phyloP scores from a whole-genome alignment of 176 grass and related monocot species.

The Ampelocalamus luodianensis region DNA sequence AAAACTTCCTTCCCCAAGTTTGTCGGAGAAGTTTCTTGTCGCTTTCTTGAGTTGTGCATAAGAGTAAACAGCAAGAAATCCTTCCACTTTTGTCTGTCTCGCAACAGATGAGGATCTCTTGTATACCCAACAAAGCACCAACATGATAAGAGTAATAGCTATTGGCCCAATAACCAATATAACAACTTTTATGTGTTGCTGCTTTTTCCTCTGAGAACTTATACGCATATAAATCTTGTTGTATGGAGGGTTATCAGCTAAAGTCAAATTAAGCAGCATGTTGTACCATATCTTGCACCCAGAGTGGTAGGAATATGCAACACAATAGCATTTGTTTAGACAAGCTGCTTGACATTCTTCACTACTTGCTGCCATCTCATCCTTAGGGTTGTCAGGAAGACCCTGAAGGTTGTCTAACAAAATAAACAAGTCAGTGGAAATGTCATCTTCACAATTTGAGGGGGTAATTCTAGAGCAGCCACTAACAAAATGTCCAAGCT shows the following conservation, averaged over 20 bases:
- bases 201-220: conserved; percentile 3
- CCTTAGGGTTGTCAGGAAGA: conserved; percentile 39
- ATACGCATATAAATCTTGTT: conserved; percentile 33
- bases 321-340: conserved; percentile 46
- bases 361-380: conserved; percentile 16
- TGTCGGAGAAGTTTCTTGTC: conserved; percentile 34
- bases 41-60: conserved; percentile 33
- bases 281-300: conserved; percentile 48
- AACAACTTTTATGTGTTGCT: neutral
- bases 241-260: neutral
- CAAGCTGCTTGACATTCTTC: conserved; percentile 44
- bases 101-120: conserved; percentile 1
- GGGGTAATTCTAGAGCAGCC: conserved; percentile 42
- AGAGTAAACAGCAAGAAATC: conserved; percentile 32
- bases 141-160: neutral
- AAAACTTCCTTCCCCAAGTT: conserved; percentile 45
- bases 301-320: conserved; percentile 43
- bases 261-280: conserved; percentile 29
- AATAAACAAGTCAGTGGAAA: conserved; percentile 24
- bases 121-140: conserved; percentile 13
- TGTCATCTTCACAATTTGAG: neutral
- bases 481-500: conserved; percentile 11
- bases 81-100: conserved; percentile 20
- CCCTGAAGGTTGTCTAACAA: conserved; percentile 33
- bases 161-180: conserved; percentile 4